Percentiles rank a stretch among this genome's conserved stretches.
phyloP scores from a whole-genome alignment of 2,329 filamentous ascomycete species.

The Trichoderma arundinaceum region DNA sequence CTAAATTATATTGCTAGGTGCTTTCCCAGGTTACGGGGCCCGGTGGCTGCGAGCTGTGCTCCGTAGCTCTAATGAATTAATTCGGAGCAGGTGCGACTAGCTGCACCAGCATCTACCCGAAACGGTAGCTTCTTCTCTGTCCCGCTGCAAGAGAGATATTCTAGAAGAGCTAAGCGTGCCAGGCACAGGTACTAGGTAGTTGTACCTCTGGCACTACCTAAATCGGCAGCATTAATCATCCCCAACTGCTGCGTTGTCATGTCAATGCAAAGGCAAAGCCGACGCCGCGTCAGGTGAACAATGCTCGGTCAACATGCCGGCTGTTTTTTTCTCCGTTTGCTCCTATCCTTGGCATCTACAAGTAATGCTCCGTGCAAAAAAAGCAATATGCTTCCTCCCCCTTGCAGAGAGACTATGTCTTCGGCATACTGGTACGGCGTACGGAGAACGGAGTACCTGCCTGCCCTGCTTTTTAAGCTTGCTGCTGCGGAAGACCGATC shows the following conservation, averaged over 20 bases:
- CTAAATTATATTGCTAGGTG: constrained; percentile 13
- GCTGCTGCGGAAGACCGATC: not conserved
- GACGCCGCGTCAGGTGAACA: not conserved
- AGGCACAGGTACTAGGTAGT: too few species aligned
- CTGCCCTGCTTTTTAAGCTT: too few species aligned
- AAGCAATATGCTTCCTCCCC: not conserved
- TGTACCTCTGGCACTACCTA: too few species aligned
- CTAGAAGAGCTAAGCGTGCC: constrained; percentile 19
- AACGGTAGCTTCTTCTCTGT: constrained; percentile 25
- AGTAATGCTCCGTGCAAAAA: not conserved
- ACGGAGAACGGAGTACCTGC: too few species aligned
- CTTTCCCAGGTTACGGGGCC: too few species aligned
- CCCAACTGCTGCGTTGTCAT: not conserved
- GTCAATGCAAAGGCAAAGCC: constrained; percentile 20
- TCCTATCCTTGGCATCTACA: not conserved
- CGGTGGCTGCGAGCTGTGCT: not conserved
- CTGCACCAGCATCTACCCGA: constrained; percentile 25
- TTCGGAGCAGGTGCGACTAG: not conserved
- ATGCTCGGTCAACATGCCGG: constrained; percentile 10
- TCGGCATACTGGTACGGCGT: too few species aligned
- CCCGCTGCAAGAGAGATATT: constrained; percentile 15
- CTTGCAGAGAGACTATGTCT: too few species aligned
- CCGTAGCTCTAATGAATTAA: not conserved
- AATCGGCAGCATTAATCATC: too few species aligned
- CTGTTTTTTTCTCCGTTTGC: constrained; percentile 3